A percentile compares a stretch with the other conserved stretches of the same genome.
phyloP scores from a whole-genome alignment of 306 rosid species.

The Pyrus communis region DNA sequence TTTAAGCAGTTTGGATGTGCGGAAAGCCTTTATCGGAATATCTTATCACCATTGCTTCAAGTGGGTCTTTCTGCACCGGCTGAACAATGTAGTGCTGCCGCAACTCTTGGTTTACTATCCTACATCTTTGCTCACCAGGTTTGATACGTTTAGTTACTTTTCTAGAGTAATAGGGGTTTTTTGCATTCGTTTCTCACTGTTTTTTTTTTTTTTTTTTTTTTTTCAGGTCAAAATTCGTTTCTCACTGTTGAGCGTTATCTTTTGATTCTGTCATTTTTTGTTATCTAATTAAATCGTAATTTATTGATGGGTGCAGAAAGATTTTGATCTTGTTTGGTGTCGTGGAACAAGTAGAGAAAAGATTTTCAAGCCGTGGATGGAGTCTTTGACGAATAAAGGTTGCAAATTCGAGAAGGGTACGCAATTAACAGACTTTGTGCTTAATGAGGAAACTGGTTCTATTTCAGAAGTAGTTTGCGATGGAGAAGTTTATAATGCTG shows the following conservation, averaged over 20 bases:
- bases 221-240: not conserved
- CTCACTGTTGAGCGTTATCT: not conserved
- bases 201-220: too few relatives aligned
- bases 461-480: constrained; percentile 35
- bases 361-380: constrained; percentile 47
- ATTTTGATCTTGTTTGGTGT: constrained; percentile 43
- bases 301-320: constrained; percentile 32
- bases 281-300: not conserved
- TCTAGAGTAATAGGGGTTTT: not conserved
- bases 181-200: not conserved
- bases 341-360: constrained; percentile 38
- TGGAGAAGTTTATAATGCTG: constrained; percentile 24
- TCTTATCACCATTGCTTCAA: constrained; percentile 46
- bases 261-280: not conserved
- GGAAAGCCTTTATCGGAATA: constrained; percentile 35
- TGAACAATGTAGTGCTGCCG: constrained; percentile 58
- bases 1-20: constrained; percentile 48
- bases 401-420: constrained; percentile 36
- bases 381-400: constrained; percentile 32
- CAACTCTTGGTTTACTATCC: constrained; percentile 40
- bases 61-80: constrained; percentile 49
- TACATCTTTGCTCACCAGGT: constrained; percentile 54
- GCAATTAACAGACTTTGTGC: constrained; percentile 28
- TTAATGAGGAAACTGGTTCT: constrained; percentile 33
- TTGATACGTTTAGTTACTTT: constrained; percentile 4